Percentiles rank a stretch among this genome's conserved stretches.
Conservation (phyloP, 768 basidiomycete species). For the Candolleomyces aberdarensis region DNA sequence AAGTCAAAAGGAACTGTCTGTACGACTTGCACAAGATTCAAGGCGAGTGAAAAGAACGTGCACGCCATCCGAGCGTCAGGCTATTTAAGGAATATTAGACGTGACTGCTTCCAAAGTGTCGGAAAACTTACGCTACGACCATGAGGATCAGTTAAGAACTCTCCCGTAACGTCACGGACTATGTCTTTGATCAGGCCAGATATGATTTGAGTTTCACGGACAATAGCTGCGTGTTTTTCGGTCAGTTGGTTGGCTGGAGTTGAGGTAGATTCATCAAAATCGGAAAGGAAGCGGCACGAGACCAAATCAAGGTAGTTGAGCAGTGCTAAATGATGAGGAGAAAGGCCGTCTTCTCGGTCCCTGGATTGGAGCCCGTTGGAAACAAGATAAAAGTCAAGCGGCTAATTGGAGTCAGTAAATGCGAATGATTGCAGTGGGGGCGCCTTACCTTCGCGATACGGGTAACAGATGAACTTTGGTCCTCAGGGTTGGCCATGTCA, state of each 20-base stretch:
- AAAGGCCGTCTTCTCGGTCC: neutral
- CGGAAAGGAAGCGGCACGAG: neutral
- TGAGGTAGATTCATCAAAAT: neutral
- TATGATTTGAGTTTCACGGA: neutral
- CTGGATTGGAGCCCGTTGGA: neutral
- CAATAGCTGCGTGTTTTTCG: neutral
- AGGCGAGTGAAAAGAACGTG: constrained; percentile 34
- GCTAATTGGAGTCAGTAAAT: neutral
- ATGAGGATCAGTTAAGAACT: neutral
- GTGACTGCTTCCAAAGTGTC: neutral
- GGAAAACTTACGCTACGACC: neutral
- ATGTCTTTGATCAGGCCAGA: neutral
- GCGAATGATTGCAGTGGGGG: neutral
- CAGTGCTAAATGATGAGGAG: neutral
- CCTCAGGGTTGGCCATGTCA: neutral
- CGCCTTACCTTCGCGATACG: neutral
- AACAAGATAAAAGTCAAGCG: neutral
- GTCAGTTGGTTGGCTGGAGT: neutral
- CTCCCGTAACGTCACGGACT: neutral
- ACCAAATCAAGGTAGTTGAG: constrained; percentile 7
- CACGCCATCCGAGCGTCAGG: constrained; percentile 29
- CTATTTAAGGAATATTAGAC: constrained; percentile 14
- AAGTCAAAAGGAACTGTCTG: constrained; percentile 51
- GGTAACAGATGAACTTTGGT: neutral
- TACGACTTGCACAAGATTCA: constrained; percentile 43